Evolutionary conservation across 2,329 filamentous ascomycete species (phyloP).

Genomic region (Knoxdaviesia capensis): DNA sequence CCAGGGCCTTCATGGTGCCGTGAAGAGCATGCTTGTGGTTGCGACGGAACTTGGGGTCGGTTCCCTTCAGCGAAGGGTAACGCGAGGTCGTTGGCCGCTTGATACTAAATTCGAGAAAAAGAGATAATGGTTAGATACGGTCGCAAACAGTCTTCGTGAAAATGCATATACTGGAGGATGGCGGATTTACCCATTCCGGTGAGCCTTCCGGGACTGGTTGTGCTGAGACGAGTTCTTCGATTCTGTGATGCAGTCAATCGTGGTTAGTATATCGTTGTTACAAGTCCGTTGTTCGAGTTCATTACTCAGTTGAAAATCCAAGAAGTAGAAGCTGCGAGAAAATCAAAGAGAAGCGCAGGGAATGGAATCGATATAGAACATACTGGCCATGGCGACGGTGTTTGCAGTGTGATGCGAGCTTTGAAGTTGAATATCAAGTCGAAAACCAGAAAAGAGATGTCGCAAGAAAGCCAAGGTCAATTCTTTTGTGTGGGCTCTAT

Average conservation of each 20-base stretch:
- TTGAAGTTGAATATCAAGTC: too few species aligned
- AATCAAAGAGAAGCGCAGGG: too few species aligned
- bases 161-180: background rate
- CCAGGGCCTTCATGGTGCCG: constrained; percentile 94
- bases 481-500: too few species aligned
- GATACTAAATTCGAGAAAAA: constrained; percentile 43
- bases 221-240: constrained; percentile 99
- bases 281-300: too few species aligned
- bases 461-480: too few species aligned
- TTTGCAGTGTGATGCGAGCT: too few species aligned
- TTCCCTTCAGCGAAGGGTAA: constrained; percentile 97
- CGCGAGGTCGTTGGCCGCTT: constrained; percentile 99
- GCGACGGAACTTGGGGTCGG: constrained; percentile 98
- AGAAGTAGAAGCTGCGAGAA: too few species aligned
- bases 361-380: too few species aligned
- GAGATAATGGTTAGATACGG: background rate
- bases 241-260: constrained; percentile 32
- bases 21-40: constrained; percentile 99
- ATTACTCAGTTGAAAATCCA: too few species aligned
- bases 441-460: too few species aligned
- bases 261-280: constrained; percentile 2
- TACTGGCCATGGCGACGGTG: too few species aligned
- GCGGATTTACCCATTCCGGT: constrained; percentile 69
- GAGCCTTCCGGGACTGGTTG: constrained; percentile 96
- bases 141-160: background rate